A percentile compares a stretch with the other conserved stretches of the same genome.
Conservation (phyloP, 257 asterid species). For the Solanum ossicruentum region DNA sequence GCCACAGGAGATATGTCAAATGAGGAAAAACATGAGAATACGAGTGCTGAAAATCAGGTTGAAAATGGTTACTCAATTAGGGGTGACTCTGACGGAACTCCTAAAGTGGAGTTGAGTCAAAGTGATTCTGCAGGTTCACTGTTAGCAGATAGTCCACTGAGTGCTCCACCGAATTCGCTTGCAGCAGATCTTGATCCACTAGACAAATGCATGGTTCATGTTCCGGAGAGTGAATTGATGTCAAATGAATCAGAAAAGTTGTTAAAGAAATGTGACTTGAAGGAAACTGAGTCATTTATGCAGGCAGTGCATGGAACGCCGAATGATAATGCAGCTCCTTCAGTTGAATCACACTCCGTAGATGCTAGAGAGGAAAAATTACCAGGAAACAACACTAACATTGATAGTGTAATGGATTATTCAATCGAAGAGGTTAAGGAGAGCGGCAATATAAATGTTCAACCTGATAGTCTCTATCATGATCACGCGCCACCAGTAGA, state of each 20-base stretch:
- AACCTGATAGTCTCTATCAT: background rate
- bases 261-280: background rate
- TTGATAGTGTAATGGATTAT: background rate
- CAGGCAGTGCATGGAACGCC: background rate
- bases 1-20: background rate
- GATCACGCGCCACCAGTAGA: background rate
- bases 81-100: background rate
- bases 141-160: constrained; percentile 2
- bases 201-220: constrained; percentile 2
- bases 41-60: background rate
- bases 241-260: background rate
- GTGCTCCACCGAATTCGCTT: background rate
- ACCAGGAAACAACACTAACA: background rate
- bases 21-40: constrained; percentile 2
- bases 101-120: background rate
- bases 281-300: background rate
- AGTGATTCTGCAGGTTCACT: background rate
- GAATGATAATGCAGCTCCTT: background rate
- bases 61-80: background rate
- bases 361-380: background rate
- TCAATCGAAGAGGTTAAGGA: background rate
- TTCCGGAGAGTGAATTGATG: constrained; percentile 1
- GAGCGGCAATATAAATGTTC: background rate
- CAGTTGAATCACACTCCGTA: background rate
- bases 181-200: background rate